These are phyloP conservation scores for Ceratocystis lukuohia DNA, from an alignment of 2,329 filamentous ascomycete genomes.

Conservation along the genomic window DNA sequence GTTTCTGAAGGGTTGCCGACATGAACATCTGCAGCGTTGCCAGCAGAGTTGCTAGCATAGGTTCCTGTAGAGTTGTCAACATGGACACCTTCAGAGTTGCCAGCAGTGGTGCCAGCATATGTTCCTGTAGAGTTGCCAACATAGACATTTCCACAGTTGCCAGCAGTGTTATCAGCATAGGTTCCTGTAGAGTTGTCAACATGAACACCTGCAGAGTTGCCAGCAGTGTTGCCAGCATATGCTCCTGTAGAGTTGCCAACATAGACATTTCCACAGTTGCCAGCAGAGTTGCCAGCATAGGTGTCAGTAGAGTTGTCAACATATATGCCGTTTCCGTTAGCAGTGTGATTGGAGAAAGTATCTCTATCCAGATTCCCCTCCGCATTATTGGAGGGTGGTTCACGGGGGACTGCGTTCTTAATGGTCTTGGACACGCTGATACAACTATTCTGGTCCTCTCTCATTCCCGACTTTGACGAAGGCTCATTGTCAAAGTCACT, in stretches of 20 bases:
- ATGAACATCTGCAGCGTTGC: no score
- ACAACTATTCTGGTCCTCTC: not conserved
- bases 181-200: no score
- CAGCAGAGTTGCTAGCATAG: no score
- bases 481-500: conserved; percentile 51
- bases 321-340: not conserved
- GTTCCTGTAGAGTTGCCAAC: no score
- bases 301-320: not conserved
- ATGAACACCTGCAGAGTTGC: not conserved
- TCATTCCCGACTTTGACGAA: not conserved
- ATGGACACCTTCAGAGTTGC: no score
- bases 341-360: not conserved
- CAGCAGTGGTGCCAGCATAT: no score
- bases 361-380: not conserved
- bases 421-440: conserved; percentile 3
- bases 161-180: no score
- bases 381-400: not conserved
- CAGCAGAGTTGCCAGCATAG: not conserved
- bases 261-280: not conserved
- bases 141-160: no score
- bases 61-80: no score
- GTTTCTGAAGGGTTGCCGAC: no score
- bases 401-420: conserved; percentile 1
- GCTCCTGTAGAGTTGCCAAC: not conserved
- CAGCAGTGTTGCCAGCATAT: not conserved